Conservation (phyloP, 202 grass and related monocot genomes). For the Musa balbisiana region DNA sequence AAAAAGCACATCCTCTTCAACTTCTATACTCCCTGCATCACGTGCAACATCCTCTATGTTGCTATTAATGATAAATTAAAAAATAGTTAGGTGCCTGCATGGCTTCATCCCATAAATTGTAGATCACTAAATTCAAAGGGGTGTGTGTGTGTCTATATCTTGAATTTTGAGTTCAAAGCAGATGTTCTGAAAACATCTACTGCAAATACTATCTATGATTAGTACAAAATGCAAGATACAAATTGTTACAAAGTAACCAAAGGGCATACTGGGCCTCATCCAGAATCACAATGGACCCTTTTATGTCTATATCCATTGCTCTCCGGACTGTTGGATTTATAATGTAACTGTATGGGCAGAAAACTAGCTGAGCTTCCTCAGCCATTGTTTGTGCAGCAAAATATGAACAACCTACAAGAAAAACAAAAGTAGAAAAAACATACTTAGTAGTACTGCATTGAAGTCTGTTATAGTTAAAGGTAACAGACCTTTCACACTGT, state of each 20-base stretch:
- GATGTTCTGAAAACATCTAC: neutral
- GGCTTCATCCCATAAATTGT: neutral
- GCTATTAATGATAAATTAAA: constrained; percentile 35
- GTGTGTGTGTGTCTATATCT: neutral
- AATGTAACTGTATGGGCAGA: constrained; percentile 91
- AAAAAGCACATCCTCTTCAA: constrained; percentile 62
- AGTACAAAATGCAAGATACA: neutral
- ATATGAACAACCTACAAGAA: constrained; percentile 73
- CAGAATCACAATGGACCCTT: constrained; percentile 74
- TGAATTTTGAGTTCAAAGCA: neutral
- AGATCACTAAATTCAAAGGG: neutral
- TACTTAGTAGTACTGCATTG: neutral
- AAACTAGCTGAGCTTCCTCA: constrained; percentile 73
- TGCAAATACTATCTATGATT: too few relatives aligned
- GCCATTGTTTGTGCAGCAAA: constrained; percentile 89
- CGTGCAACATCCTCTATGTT: constrained; percentile 94
- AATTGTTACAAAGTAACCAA: neutral
- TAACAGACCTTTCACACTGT: constrained; percentile 55
- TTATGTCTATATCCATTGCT: constrained; percentile 94
- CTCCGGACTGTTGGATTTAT: constrained; percentile 86
- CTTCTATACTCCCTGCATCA: constrained; percentile 77
- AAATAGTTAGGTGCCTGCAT: neutral
- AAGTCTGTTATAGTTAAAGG: neutral
- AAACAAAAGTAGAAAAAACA: neutral
- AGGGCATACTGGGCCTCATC: constrained; percentile 92